Percentiles rank a stretch among this genome's conserved stretches.
phyloP scores from a whole-genome alignment of 371 early-diverging fungal species.

The Rhizopus arrhizus region DNA sequence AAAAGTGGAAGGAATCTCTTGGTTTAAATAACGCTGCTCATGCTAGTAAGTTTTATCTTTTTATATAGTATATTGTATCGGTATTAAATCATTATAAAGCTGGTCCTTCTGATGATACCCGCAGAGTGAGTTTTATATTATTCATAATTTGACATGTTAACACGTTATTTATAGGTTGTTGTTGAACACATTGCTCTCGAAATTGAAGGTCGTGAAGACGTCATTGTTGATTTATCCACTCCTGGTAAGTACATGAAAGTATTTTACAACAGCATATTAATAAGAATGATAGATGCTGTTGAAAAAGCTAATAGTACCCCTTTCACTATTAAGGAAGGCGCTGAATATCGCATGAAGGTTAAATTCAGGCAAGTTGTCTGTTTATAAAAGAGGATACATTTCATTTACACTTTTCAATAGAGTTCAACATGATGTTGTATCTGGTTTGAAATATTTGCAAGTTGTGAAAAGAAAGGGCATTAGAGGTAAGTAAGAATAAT shows the following conservation, averaged over 20 bases:
- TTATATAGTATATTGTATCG: too few relatives aligned
- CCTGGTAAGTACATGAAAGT: constrained; percentile 42
- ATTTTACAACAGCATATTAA: too few relatives aligned
- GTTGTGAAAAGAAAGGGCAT: constrained; percentile 89
- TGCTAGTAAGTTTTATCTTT: constrained; percentile 13
- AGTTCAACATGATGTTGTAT: constrained; percentile 93
- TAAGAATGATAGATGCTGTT: constrained; percentile 42
- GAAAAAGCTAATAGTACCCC: constrained; percentile 68
- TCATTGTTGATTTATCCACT: constrained; percentile 83
- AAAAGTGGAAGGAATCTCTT: constrained; percentile 95
- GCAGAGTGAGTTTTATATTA: constrained; percentile 52
- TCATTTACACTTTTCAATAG: constrained; percentile 28
- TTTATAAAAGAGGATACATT: not conserved
- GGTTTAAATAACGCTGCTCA: constrained; percentile 68
- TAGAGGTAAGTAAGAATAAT: constrained; percentile 45
- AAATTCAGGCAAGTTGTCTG: constrained; percentile 67
- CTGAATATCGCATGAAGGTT: constrained; percentile 91
- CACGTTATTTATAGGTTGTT: constrained; percentile 55
- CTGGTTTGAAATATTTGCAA: constrained; percentile 94
- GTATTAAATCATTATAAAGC: not conserved
- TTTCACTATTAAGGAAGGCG: constrained; percentile 94
- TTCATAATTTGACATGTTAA: too few relatives aligned
- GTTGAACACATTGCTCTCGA: constrained; percentile 81
- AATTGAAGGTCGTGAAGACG: constrained; percentile 80
- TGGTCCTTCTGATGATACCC: constrained; percentile 69